Evolutionary conservation across 306 rosid species (phyloP).

Genomic region (Lagenaria siceraria): DNA sequence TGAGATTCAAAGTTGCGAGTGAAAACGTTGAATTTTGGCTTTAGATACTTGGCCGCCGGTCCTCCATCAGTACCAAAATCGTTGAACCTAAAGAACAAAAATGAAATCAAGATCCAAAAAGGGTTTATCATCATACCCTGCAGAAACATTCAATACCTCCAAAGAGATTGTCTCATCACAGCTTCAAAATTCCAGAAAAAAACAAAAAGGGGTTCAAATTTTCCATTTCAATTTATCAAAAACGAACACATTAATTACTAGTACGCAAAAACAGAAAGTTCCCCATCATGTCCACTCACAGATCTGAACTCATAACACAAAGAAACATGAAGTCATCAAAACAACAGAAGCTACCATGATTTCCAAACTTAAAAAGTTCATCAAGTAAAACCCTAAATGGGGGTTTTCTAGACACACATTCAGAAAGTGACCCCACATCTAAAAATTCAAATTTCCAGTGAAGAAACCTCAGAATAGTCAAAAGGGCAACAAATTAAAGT

Average conservation of each 20-base stretch:
- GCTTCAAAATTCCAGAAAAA: too few relatives aligned
- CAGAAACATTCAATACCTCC: neutral
- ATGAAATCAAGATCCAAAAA: neutral
- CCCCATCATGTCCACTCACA: neutral
- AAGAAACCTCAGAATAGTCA: neutral
- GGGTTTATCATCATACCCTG: neutral
- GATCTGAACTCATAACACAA: neutral
- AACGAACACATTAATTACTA: neutral
- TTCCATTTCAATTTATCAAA: neutral
- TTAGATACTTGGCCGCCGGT: conserved; percentile 33
- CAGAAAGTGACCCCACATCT: neutral
- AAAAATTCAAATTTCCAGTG: neutral
- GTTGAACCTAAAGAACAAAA: conserved; percentile 24
- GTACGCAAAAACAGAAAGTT: neutral
- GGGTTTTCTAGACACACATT: neutral
- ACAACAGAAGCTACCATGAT: neutral
- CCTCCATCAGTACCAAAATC: conserved; percentile 55
- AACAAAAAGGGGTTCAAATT: neutral
- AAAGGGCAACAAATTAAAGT: neutral
- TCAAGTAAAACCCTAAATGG: neutral
- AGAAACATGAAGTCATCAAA: neutral
- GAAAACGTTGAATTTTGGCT: conserved; percentile 34
- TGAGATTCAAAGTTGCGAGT: conserved; percentile 22
- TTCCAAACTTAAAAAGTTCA: neutral
- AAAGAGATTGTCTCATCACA: neutral